Conservation (phyloP, 73 alveolate species). For the Paramecium tetraurelia region DNA sequence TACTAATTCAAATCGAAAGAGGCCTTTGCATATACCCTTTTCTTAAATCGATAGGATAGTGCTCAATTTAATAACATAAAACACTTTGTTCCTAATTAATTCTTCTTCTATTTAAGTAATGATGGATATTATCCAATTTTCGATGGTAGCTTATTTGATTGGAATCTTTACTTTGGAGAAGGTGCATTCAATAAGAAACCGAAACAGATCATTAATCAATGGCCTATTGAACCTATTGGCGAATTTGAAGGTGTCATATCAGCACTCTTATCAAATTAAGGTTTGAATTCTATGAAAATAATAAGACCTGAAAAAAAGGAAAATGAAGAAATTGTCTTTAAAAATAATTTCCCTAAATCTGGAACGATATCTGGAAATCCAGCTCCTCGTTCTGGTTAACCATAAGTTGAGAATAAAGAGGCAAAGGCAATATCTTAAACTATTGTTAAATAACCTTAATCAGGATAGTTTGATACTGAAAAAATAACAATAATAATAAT, state of each 20-base stretch:
- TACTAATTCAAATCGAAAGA: not conserved
- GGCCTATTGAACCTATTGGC: slow-evolving; percentile 15
- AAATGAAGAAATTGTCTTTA: not conserved
- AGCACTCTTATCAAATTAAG: not conserved
- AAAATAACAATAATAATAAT: no score
- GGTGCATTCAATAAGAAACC: slow-evolving; percentile 7
- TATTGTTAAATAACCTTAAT: not conserved
- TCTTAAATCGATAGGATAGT: not conserved
- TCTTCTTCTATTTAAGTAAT: not conserved
- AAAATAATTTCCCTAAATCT: not conserved
- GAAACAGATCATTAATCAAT: not conserved
- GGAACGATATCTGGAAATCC: not conserved
- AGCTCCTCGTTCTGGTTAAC: not conserved
- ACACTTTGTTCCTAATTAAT: slow-evolving; percentile 30
- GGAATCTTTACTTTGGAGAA: slow-evolving; percentile 26
- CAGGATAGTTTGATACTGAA: not conserved
- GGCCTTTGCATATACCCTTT: not conserved
- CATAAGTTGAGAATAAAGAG: not conserved
- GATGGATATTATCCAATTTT: slow-evolving; percentile 2
- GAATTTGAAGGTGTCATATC: not conserved
- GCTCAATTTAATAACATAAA: not conserved
- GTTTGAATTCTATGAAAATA: not conserved
- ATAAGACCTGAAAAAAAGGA: not conserved
- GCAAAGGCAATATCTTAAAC: not conserved
- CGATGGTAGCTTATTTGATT: slow-evolving; percentile 1